phyloP scores from a whole-genome alignment of 768 basidiomycete genomes.

The Suillus occidentalis region DNA sequence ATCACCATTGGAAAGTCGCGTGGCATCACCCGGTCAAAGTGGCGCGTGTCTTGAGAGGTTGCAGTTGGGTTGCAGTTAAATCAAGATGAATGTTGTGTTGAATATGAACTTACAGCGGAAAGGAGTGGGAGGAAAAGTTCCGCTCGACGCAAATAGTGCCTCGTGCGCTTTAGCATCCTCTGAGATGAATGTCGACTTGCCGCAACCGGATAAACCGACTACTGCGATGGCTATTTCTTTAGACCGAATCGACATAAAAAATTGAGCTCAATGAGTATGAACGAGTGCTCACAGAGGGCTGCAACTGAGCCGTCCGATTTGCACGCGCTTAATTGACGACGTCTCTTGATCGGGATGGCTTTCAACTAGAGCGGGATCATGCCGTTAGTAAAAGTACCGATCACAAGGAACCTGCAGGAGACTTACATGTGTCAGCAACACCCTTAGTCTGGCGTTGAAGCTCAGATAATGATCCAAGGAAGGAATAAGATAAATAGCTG shows the following conservation, averaged over 20 bases:
- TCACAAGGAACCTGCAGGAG: conserved; percentile 27
- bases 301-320: conserved; percentile 37
- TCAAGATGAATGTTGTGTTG: conserved; percentile 2
- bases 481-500: no score
- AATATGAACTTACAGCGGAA: conserved; percentile 39
- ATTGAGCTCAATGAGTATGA: conserved; percentile 2
- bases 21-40: conserved; percentile 33
- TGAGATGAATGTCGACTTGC: conserved; percentile 81
- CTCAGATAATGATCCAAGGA: no score
- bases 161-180: conserved; percentile 70
- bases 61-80: conserved; percentile 26
- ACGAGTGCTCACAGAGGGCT: conserved; percentile 24
- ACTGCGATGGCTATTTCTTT: conserved; percentile 66
- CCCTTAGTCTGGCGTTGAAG: no score
- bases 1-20: conserved; percentile 48
- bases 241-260: conserved; percentile 12
- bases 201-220: conserved; percentile 75
- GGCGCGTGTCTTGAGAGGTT: conserved; percentile 34
- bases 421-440: no score
- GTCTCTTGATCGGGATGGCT: conserved; percentile 54
- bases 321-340: conserved; percentile 55
- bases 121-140: conserved; percentile 35
- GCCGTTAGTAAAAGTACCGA: conserved; percentile 33
- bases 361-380: conserved; percentile 48
- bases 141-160: conserved; percentile 27